Evolutionary conservation across 176 grass and related monocot genomes (phyloP), one percentile per base, ranked within the genome.

Genomic region (Thalia dealbata): DNA sequence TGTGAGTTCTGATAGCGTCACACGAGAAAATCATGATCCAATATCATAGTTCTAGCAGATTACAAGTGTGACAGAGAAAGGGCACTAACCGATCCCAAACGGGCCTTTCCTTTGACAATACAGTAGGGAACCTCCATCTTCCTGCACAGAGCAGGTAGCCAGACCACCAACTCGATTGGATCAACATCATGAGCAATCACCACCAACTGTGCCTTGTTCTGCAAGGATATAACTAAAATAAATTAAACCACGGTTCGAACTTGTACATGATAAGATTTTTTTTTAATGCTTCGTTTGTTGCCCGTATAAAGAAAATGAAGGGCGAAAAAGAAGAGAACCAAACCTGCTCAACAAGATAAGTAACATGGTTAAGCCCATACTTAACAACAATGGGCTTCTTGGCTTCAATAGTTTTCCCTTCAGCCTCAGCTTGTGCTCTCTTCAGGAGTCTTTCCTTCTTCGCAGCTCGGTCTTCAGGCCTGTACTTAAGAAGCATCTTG

Each of bases 111-210:
- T 29, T 91, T 91, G 27, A 91, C 88, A 26, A 91, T 87, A 64
- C 88, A 91, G 81, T 84, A 91, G 35, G 88, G 88, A 2, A 91
- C 79, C 78, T 91, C 88, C 88, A 91, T 91, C 71, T 91, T 84
- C 81, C 84, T 86, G 77, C 88, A 91, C 11, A 91, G 79, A 32
- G 88, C 88, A 22, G 88, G 88, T 54, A 91, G 88, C 88, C 88
- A 86, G 69, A 91, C 88, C 14, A 91, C 88, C 9, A 86, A 66
- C 81, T 91, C 88, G 76, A 91, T 82, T 4, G 88, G 88, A 71
- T 91, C 88, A 48, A 91, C 88, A 70, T 91, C 88, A 84, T 91
- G 84, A 69, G 84, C 84, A 0, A 87, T 91, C 61, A 91, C 84
- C 63, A 91, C 84, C 52, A 91, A 69, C 32, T 87, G 84, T 32